Evolutionary conservation across 352 stramenopile species (phyloP), one percentile per base, ranked within the genome.

Genomic region (Pythium pyrilobum): DNA sequence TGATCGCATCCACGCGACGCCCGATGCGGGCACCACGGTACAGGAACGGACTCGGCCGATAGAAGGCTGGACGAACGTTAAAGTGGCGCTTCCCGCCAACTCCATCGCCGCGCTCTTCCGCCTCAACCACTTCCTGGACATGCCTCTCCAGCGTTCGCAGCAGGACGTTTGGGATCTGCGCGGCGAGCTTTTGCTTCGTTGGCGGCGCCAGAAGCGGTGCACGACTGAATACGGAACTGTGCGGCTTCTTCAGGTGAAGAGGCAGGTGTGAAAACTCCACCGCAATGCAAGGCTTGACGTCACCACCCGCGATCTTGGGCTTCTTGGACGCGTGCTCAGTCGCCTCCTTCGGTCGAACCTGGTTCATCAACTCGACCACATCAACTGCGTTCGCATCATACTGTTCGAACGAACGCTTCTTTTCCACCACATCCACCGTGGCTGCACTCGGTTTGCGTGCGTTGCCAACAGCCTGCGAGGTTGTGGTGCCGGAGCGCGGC

Each of bases 1-100:
- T 86, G 12, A 85, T 50, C 12, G 52, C 59, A 37, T 81, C 66
- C 8, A 86, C 43, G 21, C 63, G 49, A 34, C 61, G 63, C 11
- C 64, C 46, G 54, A 66, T 60, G 66, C 39, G 67, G 29, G n/a
- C 52, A 23, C 69, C 71, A 39, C 75, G 64, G 45, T 66, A 77
- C 11, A 84, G 41, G 49, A 85, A 76, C 10, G 79, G 67, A 1
- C 58, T 77, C 4, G 72, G 67, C 29, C 66, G 62, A 51, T 76
- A 82, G 21, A 80, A 83, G 10, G 77, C 64, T 5, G 69, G 71
- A 24, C 71, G 74, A 12, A 71, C 15, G 27, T 48, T 56, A 2
- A 48, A 29, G 18, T 25, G 20, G 3, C 38, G 38, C 6, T 24
- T 12, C 2, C 16, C 31, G 18, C 8, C 18, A 45, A 13, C 27